Conservation (phyloP, 2,329 filamentous ascomycete species). For the Madurella fahalii region DNA sequence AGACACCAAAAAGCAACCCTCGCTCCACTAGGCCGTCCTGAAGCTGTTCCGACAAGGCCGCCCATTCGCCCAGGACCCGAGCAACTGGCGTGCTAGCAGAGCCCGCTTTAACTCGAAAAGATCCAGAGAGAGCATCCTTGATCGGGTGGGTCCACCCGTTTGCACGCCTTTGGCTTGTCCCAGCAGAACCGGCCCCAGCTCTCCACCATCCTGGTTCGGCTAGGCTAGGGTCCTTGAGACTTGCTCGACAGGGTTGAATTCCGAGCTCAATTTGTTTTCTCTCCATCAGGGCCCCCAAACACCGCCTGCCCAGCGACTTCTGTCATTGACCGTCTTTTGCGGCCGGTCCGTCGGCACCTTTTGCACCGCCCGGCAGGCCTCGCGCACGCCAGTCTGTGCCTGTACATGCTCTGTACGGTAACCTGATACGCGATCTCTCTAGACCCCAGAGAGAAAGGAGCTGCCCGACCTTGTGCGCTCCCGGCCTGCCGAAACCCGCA, state of each 20-base stretch:
- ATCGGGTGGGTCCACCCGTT: slow-evolving; percentile 17
- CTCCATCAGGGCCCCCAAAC: slow-evolving; percentile 13
- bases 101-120: background rate
- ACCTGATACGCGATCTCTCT: slow-evolving; percentile 3
- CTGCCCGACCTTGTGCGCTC: slow-evolving; percentile 7
- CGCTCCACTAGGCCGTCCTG: background rate
- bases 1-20: background rate
- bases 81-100: background rate
- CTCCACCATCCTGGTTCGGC: slow-evolving; percentile 23
- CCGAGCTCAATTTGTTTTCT: slow-evolving; percentile 17
- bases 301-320: slow-evolving; percentile 12
- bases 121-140: background rate
- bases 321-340: slow-evolving; percentile 20
- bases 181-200: slow-evolving; percentile 12
- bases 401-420: background rate
- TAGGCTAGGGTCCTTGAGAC: slow-evolving; percentile 20
- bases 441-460: background rate
- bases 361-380: slow-evolving; percentile 7
- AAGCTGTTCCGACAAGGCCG: slow-evolving; percentile 2
- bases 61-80: slow-evolving; percentile 12
- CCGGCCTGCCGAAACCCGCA: slow-evolving; percentile 21
- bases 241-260: slow-evolving; percentile 20
- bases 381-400: slow-evolving; percentile 5
- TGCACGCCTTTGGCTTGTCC: slow-evolving; percentile 20
- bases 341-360: slow-evolving; percentile 9